Percentiles rank a stretch among this genome's conserved stretches.
Conservation (phyloP, 2,329 filamentous ascomycete species). For the Epichloe coenophiala region DNA sequence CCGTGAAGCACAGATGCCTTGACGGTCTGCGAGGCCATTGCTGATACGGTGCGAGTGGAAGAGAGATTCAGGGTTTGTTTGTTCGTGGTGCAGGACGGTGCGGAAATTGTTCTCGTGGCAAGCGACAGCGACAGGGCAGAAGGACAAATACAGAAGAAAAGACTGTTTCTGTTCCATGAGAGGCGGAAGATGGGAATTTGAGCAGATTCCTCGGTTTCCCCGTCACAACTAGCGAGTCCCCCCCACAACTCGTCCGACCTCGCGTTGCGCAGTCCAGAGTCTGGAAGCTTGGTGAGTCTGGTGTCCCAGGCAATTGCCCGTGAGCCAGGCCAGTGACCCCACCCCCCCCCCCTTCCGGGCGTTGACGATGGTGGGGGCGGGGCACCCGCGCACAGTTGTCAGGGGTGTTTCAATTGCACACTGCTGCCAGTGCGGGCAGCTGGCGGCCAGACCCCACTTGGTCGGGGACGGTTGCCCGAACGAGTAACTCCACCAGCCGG, state of each 20-base stretch:
- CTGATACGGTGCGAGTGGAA: not conserved
- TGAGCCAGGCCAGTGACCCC: no score
- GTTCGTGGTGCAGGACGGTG: not conserved
- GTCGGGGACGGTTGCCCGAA: not conserved
- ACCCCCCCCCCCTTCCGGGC: no score
- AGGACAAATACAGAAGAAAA: not conserved
- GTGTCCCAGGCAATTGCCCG: no score
- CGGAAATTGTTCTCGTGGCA: no score
- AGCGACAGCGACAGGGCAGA: not conserved
- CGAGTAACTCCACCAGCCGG: not conserved
- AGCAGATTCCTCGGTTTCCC: not conserved
- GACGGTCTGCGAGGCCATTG: conserved; percentile 13
- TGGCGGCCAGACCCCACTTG: not conserved
- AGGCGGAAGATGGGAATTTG: not conserved
- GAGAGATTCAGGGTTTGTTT: not conserved
- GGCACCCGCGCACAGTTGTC: not conserved
- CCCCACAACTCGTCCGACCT: not conserved
- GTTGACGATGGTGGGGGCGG: not conserved
- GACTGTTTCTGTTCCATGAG: not conserved
- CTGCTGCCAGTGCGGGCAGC: not conserved
- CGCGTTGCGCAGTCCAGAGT: not conserved
- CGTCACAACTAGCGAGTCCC: not conserved
- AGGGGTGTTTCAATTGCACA: not conserved
- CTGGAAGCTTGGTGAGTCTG: not conserved
- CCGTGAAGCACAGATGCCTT: conserved; percentile 42